These are phyloP conservation scores for Austroboletus niveus DNA, from an alignment of 1,284 basidiomycete genomes.

Conservation along the genomic window DNA sequence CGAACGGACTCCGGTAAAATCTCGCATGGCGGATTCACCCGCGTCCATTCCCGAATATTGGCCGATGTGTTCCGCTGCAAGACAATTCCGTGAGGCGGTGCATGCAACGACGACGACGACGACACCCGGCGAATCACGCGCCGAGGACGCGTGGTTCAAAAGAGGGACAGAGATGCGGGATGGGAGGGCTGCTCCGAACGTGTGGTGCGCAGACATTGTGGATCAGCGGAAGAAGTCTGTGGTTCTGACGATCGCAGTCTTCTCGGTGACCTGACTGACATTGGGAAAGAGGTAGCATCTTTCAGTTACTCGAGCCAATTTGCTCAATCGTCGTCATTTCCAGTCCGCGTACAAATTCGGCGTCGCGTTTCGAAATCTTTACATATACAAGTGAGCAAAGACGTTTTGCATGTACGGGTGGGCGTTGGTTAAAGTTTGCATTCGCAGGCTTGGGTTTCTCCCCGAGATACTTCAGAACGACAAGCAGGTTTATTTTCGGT, in stretches of 20 bases:
- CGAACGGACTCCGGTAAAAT: constrained; percentile 70
- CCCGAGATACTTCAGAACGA: constrained; percentile 50
- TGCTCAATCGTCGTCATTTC: constrained; percentile 3
- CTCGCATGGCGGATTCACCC: constrained; percentile 59
- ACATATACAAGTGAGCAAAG: constrained; percentile 58
- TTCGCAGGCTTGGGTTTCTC: constrained; percentile 59
- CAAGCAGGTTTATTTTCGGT: constrained; percentile 64
- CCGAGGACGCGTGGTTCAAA: constrained; percentile 34
- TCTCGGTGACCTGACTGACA: constrained; percentile 77
- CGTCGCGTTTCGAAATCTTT: constrained; percentile 57
- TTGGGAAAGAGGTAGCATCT: constrained; percentile 59
- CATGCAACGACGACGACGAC: constrained; percentile 17
- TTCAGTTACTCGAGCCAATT: not conserved
- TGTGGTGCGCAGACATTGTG: constrained; percentile 53
- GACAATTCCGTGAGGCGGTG: constrained; percentile 53
- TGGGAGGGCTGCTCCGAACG: constrained; percentile 50
- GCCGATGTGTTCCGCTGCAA: constrained; percentile 63
- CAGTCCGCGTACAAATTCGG: constrained; percentile 74
- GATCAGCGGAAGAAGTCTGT: not conserved
- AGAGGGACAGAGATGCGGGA: constrained; percentile 57
- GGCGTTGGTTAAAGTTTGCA: not conserved
- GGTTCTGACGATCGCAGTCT: constrained; percentile 43
- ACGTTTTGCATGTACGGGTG: too few species aligned
- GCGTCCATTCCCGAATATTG: constrained; percentile 68
- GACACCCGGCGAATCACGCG: constrained; percentile 16